A percentile compares a stretch with the other conserved stretches of the same genome.
Evolutionary conservation across 768 basidiomycete genomes (phyloP).

Genomic region (Termitomyces sp.): DNA sequence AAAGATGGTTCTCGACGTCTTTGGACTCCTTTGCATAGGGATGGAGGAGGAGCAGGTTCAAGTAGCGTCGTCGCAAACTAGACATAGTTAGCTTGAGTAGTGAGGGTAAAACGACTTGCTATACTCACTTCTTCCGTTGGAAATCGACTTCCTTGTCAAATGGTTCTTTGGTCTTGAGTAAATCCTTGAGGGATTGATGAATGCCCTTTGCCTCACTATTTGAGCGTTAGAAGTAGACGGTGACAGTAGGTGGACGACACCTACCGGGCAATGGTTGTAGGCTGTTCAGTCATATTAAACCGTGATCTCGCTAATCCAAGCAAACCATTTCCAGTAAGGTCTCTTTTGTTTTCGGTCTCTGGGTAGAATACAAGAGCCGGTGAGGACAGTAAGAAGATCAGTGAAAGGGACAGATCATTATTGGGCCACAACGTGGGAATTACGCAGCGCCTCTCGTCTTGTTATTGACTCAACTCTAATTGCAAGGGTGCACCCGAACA

Average conservation of each 20-base stretch:
- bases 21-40: constrained; percentile 70
- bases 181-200: constrained; percentile 69
- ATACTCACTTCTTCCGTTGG: constrained; percentile 75
- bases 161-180: constrained; percentile 68
- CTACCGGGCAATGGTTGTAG: constrained; percentile 39
- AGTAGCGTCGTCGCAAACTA: constrained; percentile 68
- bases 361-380: neutral
- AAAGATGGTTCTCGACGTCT: constrained; percentile 78
- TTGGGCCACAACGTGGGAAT: constrained; percentile 17
- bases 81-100: constrained; percentile 8
- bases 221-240: constrained; percentile 9
- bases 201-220: constrained; percentile 74
- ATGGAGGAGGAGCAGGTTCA: constrained; percentile 62
- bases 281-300: constrained; percentile 37
- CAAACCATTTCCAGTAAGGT: constrained; percentile 27
- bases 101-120: constrained; percentile 3
- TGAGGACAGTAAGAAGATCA: constrained; percentile 9
- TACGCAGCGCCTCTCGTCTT: neutral
- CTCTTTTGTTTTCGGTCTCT: constrained; percentile 5
- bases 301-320: constrained; percentile 18
- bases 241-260: constrained; percentile 15
- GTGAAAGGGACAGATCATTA: constrained; percentile 10
- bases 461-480: constrained; percentile 1
- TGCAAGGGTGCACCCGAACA: neutral
- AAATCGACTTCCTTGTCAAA: constrained; percentile 87